Base-by-base conservation (phyloP, 495 filamentous ascomycete species). In the Penicillium desertorum region DNA sequence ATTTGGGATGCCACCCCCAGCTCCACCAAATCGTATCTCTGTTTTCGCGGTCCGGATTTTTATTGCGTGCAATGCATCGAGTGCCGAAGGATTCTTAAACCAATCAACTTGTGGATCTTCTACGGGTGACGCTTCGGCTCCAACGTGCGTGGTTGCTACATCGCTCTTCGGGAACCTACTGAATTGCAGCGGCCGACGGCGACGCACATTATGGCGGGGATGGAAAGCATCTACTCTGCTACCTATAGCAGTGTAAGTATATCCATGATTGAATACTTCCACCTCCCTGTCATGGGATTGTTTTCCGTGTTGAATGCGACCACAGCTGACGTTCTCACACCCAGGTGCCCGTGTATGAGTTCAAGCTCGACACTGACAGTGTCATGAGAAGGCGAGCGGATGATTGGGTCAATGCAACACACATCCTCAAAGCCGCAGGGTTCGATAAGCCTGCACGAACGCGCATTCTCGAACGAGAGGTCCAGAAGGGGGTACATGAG, bases 361-460 rank as follows among this genome's bases (percentile, higher is more conserved):
- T 83, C 74, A 91, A 91, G 69, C 82, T 92, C 61, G 88, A 83
- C 30, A 76, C 78, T 48, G 89, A 92, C 51, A 83, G 87, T 83
- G 89, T 83, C 44, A 98, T 98, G 94, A 88, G 94, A 65, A 86
- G 95, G 25, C 85, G 92, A 45, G 75, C 78, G 19, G 92, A 97
- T 72, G 81, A 91, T 67, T 96, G 90, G 88, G 88, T 97, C 56
- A 97, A 97, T 77, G 92, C 92, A 25, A 97, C 92, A 42, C 92
- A 97, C 70, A 96, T 97, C 51, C 80, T 97, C 30, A 98, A 98
- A 71, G 89, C 88, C 19, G 88, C 88, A 46, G 86, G 85, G 41
- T 88, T 84, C 61, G 88, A 91, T 63, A 98, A 98, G 74, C 93
- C 94, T 7, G 89, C 92, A 12, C 81, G 94, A 63, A 98, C 94